Percentiles rank a stretch among this genome's conserved stretches.
phyloP scores from a whole-genome alignment of 495 filamentous ascomycete genomes.

The Podospora didyma region DNA sequence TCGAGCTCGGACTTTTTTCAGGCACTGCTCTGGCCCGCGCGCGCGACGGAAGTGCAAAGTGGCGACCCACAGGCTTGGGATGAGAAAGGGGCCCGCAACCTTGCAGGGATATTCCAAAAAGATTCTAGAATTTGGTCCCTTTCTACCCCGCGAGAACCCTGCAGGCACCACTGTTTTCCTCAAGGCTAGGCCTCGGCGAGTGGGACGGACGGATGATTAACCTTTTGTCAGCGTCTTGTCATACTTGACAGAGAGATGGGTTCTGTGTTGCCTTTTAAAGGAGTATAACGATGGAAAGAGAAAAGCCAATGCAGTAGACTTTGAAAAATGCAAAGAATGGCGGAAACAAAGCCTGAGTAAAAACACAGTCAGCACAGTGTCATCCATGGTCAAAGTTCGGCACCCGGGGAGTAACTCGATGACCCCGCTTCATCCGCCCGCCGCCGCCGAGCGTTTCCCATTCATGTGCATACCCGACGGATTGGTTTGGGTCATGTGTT shows the following conservation, averaged over 20 bases:
- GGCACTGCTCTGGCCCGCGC: no score
- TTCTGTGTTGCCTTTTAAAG: no score
- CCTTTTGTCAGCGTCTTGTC: slow-evolving; percentile 15
- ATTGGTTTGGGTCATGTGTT: neutral
- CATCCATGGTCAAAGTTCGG: no score
- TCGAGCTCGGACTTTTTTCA: no score
- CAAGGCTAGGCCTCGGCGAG: neutral
- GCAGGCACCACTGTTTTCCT: neutral
- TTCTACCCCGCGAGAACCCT: neutral
- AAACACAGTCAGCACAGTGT: no score
- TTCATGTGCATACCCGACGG: neutral
- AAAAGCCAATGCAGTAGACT: no score
- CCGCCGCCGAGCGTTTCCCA: neutral
- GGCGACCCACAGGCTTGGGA: no score
- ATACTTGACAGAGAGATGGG: slow-evolving; percentile 3
- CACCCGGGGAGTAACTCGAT: no score
- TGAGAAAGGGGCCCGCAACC: neutral
- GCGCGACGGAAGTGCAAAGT: no score
- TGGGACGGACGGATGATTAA: neutral
- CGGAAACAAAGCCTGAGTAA: no score
- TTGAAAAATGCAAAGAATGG: no score
- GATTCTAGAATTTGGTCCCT: slow-evolving; percentile 19
- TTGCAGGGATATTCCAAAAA: slow-evolving; percentile 20
- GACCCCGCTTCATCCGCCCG: neutral
- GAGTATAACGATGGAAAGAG: no score